phyloP scores from a whole-genome alignment of 805 yeast species.

The Candida vaughaniae region DNA sequence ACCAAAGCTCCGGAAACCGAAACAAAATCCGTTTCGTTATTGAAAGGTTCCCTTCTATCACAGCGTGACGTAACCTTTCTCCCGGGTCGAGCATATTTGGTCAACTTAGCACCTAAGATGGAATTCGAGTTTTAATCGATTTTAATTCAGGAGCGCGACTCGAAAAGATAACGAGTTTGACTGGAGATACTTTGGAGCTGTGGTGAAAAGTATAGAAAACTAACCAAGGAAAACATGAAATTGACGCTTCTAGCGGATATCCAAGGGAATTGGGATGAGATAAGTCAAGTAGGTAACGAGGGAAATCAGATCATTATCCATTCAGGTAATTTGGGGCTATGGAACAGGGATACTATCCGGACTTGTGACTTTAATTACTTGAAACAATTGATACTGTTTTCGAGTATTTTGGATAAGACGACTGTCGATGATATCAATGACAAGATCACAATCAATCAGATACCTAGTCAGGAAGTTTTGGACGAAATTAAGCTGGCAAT shows the following conservation, averaged over 20 bases:
- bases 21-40: conserved; percentile 36
- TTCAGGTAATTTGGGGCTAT: conserved; percentile 80
- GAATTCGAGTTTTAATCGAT: too few relatives aligned
- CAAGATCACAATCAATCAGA: conserved; percentile 34
- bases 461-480: conserved; percentile 12
- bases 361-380: conserved; percentile 53
- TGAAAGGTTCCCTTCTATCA: conserved; percentile 37
- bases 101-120: not conserved
- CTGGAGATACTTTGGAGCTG: too few relatives aligned
- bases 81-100: conserved; percentile 34
- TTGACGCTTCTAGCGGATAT: conserved; percentile 23
- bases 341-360: conserved; percentile 56
- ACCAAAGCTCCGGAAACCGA: conserved; percentile 45
- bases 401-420: conserved; percentile 52
- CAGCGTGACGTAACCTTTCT: conserved; percentile 37
- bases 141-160: not conserved
- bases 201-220: too few relatives aligned
- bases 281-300: not conserved
- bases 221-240: too few relatives aligned
- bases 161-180: not conserved
- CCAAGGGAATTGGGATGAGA: conserved; percentile 25
- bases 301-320: conserved; percentile 46
- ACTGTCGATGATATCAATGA: conserved; percentile 52
- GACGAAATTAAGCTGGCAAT: conserved; percentile 10
- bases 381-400: conserved; percentile 66